phyloP scores from a whole-genome alignment of 2,329 filamentous ascomycete genomes.

The Aspergillus fijiensis region DNA sequence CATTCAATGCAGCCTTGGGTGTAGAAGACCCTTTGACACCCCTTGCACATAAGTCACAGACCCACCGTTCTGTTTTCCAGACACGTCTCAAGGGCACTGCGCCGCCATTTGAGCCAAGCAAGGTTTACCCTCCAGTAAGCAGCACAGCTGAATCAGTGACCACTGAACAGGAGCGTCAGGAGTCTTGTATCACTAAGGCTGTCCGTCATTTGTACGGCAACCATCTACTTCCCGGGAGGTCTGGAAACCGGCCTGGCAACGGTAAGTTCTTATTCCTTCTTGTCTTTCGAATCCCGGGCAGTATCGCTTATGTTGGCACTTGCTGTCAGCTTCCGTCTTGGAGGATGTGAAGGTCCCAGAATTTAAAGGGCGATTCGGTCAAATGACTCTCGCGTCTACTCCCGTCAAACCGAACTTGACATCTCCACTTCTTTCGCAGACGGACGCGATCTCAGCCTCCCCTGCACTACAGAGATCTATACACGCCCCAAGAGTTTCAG shows the following conservation, averaged over 20 bases:
- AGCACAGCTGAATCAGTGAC: not conserved
- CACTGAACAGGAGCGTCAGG: not conserved
- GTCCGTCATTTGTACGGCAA: constrained; percentile 20
- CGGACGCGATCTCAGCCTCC: not conserved
- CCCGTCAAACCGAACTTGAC: not conserved
- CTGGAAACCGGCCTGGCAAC: not conserved
- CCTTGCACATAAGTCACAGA: not conserved
- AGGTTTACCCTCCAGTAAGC: not conserved
- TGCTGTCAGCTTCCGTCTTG: not conserved
- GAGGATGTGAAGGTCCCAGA: not conserved
- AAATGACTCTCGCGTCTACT: not conserved
- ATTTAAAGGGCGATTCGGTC: not conserved
- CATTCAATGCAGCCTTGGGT: not conserved
- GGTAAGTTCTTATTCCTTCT: not conserved
- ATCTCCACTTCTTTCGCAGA: not conserved
- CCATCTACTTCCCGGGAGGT: constrained; percentile 25
- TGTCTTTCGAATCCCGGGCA: not conserved
- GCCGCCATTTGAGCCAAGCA: not conserved
- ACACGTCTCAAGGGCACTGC: constrained; percentile 1
- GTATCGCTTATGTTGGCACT: not conserved
- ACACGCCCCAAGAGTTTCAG: constrained; percentile 11
- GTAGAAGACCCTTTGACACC: not conserved
- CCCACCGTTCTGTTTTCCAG: not conserved
- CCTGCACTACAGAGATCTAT: constrained; percentile 16
- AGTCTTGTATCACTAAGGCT: not conserved